Base-by-base conservation (phyloP, 768 basidiomycete species). In the Rhodosporidiobolus odoratus region DNA sequence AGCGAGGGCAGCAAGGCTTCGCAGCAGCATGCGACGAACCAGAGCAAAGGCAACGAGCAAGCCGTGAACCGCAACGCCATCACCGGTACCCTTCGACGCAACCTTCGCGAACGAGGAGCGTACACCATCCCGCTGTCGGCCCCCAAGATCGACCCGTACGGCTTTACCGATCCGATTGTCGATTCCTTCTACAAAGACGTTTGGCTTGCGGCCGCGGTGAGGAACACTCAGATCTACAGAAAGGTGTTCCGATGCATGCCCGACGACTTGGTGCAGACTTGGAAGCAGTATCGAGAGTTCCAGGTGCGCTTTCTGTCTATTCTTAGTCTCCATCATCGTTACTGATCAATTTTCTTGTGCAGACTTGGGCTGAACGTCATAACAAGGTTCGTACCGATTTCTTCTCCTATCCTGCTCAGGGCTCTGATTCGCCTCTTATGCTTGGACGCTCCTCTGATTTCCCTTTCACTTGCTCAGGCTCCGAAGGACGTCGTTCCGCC, bases 191-290 rank as follows among this genome's bases (percentile, higher is more conserved):
- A 91, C 92, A 89, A 89, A 77, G 84, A 89, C 69, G 84, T 89
- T 45, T 99, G 96, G 95, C 66, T 77, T 56, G 75, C 71, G 12
- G 72, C 86, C 58, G 93, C 95, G 1, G 86, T 86, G 30, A 88
- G 93, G 75, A 99, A 98, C 79, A 99, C 95, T 71, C 91, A 95
- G 78, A 92, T 97, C 73, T 97, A 86, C 81, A 88, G 93, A 65
- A 94, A 90, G 78, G 92, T 97, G 6, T 99, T 99, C 82, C 88
- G 92, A 76, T 88, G 89, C 43, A 82, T 94, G 63, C 95, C 96
- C 9, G 95, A 98, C 78, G 94, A 99, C 78, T 83, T 87, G 32
- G 86, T 97, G 69, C 88, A 88, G 2, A 95, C 94, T 0, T 99
- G 95, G 95, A 93, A 93, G 77, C 89, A 92, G 77, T 97, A 88